Conservation (phyloP, 768 basidiomycete genomes). For the Lepiota brunneoincarnata region DNA sequence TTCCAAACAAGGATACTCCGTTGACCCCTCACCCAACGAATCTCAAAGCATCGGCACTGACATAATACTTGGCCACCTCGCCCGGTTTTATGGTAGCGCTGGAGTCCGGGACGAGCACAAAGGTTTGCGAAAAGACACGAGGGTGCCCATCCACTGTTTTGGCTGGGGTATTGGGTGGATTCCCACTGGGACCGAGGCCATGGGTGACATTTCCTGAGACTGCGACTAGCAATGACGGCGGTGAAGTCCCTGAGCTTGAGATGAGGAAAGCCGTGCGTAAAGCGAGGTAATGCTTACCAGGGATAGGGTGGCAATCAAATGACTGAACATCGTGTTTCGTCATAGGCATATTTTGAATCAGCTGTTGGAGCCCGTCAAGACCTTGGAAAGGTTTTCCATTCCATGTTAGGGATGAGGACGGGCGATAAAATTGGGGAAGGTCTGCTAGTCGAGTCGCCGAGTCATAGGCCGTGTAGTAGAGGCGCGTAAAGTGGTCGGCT, state of each 20-base stretch:
- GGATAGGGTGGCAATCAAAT: slow-evolving; percentile 88
- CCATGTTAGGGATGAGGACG: slow-evolving; percentile 77
- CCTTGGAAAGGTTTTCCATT: slow-evolving; percentile 83
- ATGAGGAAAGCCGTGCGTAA: slow-evolving; percentile 1
- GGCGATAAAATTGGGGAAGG: slow-evolving; percentile 79
- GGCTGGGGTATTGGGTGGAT: slow-evolving; percentile 48
- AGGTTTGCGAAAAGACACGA: slow-evolving; percentile 84
- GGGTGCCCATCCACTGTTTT: slow-evolving; percentile 72
- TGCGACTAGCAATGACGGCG: slow-evolving; percentile 74
- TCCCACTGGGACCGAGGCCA: slow-evolving; percentile 56
- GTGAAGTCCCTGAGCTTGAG: slow-evolving; percentile 59
- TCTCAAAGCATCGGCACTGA: slow-evolving; percentile 75
- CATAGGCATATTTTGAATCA: slow-evolving; percentile 70
- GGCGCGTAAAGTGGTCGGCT: slow-evolving; percentile 77
- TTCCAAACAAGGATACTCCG: not conserved
- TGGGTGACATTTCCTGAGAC: slow-evolving; percentile 81
- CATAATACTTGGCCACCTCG: slow-evolving; percentile 79
- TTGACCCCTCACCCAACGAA: slow-evolving; percentile 63
- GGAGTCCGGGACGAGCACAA: slow-evolving; percentile 79
- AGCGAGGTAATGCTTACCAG: slow-evolving; percentile 44
- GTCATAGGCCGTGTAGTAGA: slow-evolving; percentile 84
- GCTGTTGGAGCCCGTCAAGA: slow-evolving; percentile 59
- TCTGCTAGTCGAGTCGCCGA: slow-evolving; percentile 73
- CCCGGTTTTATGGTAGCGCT: slow-evolving; percentile 61
- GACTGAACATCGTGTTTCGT: slow-evolving; percentile 86